Base-by-base conservation (phyloP, 2,329 filamentous ascomycete species). In the Domatiomyces catenatus region DNA sequence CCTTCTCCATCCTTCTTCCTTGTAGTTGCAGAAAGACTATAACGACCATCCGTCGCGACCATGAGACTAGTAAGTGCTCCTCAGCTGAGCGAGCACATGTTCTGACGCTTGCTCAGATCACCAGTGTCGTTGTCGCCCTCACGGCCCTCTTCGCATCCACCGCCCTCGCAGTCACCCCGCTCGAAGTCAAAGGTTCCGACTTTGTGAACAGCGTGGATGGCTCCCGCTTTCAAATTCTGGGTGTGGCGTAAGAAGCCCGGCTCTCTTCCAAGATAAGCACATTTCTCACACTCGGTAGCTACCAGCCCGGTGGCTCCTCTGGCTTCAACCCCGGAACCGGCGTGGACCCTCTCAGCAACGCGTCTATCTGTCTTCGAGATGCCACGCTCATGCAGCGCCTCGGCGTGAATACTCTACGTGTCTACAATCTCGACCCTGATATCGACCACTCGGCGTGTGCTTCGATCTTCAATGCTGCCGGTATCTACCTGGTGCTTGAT, bases 401-500 rank as follows among this genome's bases (percentile, higher is more conserved):
- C 48, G 79, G 79, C 63, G 74, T 74, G 57, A 83, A 83, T 65
- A 79, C 77, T 7, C 78, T 82, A 58, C 77, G 79, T 52, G 72
- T 78, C 49, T 83, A 83, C 72, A 81, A 81, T 62, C 65, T 82
- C 54, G 72, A 78, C 55, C 76, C 78, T 17, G 66, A 67, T 2
- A 63, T 76, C 51, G 74, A 81, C 64, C 79, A 82, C 65, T 75
- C 79, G 56, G 67, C 75, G 52, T 82, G 79, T 61, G 76, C 73
- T 52, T 76, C 72, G 53, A 80, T 81, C 65, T 81, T 82, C 73
- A 80, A 81, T 59, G 71, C 72, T 2, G 78, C 76, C 26, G 79
- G 79, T 49, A 82, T 83, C 61, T 82, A 83, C 67, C 71, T 82
- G 69, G 70, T 82, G 49, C 66, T 82, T 45, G 79, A 83, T 56